Percentiles rank a stretch among this genome's conserved stretches.
Conservation (phyloP, 352 stramenopile species). For the Phytopythium oedochilum region DNA sequence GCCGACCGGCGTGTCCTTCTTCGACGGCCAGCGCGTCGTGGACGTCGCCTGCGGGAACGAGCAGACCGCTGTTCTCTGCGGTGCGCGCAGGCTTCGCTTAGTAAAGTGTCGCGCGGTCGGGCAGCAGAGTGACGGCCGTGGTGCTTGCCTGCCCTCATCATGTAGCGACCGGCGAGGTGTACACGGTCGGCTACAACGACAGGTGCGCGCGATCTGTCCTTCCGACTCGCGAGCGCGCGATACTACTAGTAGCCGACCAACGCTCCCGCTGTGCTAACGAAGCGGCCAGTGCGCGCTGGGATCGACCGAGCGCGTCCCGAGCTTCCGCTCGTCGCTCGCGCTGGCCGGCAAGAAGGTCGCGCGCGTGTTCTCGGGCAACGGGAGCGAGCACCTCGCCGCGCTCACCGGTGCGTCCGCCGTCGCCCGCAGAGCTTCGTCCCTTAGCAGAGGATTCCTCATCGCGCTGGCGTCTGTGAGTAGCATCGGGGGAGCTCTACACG, state of each 20-base stretch:
- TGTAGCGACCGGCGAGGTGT: slow-evolving; percentile 72
- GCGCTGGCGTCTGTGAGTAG: too few species aligned
- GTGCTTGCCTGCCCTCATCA: neutral
- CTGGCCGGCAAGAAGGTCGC: slow-evolving; percentile 58
- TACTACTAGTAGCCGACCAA: too few species aligned
- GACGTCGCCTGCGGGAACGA: slow-evolving; percentile 90
- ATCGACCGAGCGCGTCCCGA: slow-evolving; percentile 66
- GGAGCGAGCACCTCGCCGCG: slow-evolving; percentile 89
- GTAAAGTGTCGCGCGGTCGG: neutral
- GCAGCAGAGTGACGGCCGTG: neutral
- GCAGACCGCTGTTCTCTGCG: slow-evolving; percentile 82
- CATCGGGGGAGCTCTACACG: slow-evolving; percentile 77
- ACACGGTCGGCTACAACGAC: slow-evolving; percentile 91
- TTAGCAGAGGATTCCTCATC: too few species aligned
- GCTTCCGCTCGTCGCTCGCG: slow-evolving; percentile 35
- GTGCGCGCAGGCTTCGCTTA: slow-evolving; percentile 23
- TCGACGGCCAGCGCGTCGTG: slow-evolving; percentile 40
- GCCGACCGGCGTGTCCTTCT: slow-evolving; percentile 40
- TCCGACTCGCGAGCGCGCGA: too few species aligned
- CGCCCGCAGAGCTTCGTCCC: neutral
- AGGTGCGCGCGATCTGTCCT: slow-evolving; percentile 31
- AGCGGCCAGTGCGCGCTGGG: slow-evolving; percentile 90
- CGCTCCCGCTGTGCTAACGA: too few species aligned
- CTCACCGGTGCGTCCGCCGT: slow-evolving; percentile 43
- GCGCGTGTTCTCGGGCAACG: slow-evolving; percentile 88